Evolutionary conservation across 441 rosid genomes (phyloP), one percentile per base, ranked within the genome.

Genomic region (Raphanus hybrid): DNA sequence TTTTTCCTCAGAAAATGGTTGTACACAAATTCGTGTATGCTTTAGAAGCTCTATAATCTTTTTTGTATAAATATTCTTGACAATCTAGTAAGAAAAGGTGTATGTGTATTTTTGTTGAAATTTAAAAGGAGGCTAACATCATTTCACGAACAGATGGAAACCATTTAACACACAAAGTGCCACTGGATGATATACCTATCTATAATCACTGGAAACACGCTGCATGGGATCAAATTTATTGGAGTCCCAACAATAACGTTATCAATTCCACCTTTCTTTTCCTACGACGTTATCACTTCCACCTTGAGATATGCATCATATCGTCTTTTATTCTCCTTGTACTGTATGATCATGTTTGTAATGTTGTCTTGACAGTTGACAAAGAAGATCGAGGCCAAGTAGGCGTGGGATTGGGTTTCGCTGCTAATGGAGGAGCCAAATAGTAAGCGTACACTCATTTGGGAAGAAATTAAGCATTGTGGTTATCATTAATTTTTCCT

Each of bases 121-220:
- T 29, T 12, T 48, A 48, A 48, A 48, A 14, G 16, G n/a, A 5
- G 7, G 16, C 15, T 45, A 45, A 45, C 15, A 45, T 12, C 15
- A 12, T 45, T 12, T 43, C 11, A 43, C 50, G 50, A 43, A 43
- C 14, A 43, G n/a, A 43, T 43, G 1, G 52, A 48, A 43, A 48
- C 54, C 54, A 48, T 48, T 48, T 48, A 48, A 45, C 52, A 45
- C 52, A 45, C 6, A 54, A 54, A 2, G 3, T 52, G 9, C 16
- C 50, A 43, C 50, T 52, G 3, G 8, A 1, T 50, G 20, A 15
- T 15, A 54, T 54, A 54, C 26, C 26, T 48, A 48, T 52, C 9
- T 54, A 54, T 54, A 16, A 54, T 54, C 60, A 54, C 60, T 54
- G 60, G 60, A 54, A 54, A 16, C 60, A 16, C 5, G 27, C 60